Conservation (phyloP, 164 flowering plant species). For the Santalum album region DNA sequence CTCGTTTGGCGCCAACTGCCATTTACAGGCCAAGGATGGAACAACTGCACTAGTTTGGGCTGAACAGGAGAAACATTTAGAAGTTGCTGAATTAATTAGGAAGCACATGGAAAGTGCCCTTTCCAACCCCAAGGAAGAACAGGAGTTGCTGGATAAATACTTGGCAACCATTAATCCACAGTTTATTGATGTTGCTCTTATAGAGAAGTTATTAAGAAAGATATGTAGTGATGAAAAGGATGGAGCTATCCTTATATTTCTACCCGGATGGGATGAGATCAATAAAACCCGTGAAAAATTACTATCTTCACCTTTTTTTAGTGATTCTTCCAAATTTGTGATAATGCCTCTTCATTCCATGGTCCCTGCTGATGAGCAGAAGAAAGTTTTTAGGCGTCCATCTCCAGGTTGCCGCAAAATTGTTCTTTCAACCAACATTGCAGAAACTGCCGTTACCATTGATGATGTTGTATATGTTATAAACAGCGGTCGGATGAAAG, state of each 20-base stretch:
- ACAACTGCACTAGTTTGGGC: constrained; percentile 73
- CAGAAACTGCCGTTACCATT: constrained; percentile 89
- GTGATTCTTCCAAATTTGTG: constrained; percentile 51
- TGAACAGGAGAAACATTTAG: constrained; percentile 46
- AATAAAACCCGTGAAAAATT: constrained; percentile 52
- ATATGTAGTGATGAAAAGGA: constrained; percentile 77
- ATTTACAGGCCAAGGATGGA: constrained; percentile 54
- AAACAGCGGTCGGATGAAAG: constrained; percentile 95
- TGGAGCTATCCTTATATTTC: constrained; percentile 90
- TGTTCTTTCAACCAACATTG: constrained; percentile 89
- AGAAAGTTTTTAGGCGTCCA: constrained; percentile 64
- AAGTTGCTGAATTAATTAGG: constrained; percentile 49
- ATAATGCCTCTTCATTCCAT: constrained; percentile 81
- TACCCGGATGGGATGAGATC: constrained; percentile 98
- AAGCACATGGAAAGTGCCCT: constrained; percentile 28
- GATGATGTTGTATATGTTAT: constrained; percentile 95
- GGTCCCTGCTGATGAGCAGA: constrained; percentile 88
- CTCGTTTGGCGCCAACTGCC: constrained; percentile 71
- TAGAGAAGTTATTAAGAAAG: constrained; percentile 59
- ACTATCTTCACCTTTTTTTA: constrained; percentile 44
- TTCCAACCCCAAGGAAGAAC: constrained; percentile 31
- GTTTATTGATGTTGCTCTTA: constrained; percentile 55
- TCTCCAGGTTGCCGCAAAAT: constrained; percentile 87
- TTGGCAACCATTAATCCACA: constrained; percentile 50
- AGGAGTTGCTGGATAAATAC: constrained; percentile 60